phyloP scores from a whole-genome alignment of 2,329 filamentous ascomycete genomes.

The Leptographium procerum region DNA sequence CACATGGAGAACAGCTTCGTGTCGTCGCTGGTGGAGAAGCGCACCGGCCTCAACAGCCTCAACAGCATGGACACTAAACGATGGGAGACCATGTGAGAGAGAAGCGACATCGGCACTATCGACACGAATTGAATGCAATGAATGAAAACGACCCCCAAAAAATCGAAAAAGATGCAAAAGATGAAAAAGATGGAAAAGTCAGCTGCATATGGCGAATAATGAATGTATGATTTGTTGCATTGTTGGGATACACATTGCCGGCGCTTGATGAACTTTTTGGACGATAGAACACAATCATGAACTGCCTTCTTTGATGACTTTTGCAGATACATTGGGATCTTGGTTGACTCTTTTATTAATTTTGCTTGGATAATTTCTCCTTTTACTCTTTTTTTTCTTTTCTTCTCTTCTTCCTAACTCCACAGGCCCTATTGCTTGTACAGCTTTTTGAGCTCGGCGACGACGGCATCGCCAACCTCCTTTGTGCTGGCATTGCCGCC shows the following conservation, averaged over 20 bases:
- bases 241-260: neutral
- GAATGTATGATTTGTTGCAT: neutral
- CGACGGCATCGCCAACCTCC: constrained; percentile 69
- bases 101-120: no score
- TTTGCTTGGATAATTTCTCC: no score
- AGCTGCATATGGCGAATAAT: neutral
- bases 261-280: no score
- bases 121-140: no score
- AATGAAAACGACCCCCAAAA: neutral
- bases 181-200: neutral
- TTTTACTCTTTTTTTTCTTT: neutral
- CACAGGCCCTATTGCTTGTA: constrained; percentile 32
- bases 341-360: neutral
- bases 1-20: constrained; percentile 47
- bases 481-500: constrained; percentile 63
- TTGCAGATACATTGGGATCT: no score
- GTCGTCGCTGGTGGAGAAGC: constrained; percentile 39
- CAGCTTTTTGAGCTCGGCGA: constrained; percentile 59
- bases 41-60: constrained; percentile 33
- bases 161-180: neutral
- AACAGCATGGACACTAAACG: constrained; percentile 10
- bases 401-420: neutral
- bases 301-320: neutral
- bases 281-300: neutral
- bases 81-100: constrained; percentile 8